These are phyloP conservation scores for Podospora anserina DNA, from an alignment of 495 filamentous ascomycete genomes.

Conservation along the genomic window DNA sequence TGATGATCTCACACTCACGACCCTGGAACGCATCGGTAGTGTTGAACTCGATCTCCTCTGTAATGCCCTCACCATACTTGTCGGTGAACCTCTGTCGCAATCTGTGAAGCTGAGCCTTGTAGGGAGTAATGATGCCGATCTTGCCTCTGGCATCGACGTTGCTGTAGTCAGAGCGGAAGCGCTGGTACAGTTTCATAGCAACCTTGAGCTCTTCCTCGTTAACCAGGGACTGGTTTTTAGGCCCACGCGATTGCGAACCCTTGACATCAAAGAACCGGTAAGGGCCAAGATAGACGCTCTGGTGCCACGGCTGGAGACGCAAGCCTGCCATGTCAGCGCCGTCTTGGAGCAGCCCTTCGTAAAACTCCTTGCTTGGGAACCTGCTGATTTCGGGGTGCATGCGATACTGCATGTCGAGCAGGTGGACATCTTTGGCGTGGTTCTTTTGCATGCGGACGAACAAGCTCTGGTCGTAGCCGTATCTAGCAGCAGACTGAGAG, in stretches of 20 bases:
- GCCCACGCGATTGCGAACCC: slow-evolving; percentile 74
- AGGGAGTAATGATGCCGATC: slow-evolving; percentile 95
- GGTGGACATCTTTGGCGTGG: slow-evolving; percentile 81
- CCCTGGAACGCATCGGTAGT: slow-evolving; percentile 98
- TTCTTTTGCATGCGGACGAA: slow-evolving; percentile 98
- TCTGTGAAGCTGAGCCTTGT: slow-evolving; percentile 86
- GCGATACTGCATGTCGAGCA: slow-evolving; percentile 94
- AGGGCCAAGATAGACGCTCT: slow-evolving; percentile 72
- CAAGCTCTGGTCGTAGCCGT: slow-evolving; percentile 94
- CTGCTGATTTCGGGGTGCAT: slow-evolving; percentile 95
- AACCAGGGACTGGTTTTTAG: slow-evolving; percentile 80
- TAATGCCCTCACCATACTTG: slow-evolving; percentile 69
- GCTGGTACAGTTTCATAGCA: slow-evolving; percentile 77
- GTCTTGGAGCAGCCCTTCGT: slow-evolving; percentile 81
- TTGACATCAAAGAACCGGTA: slow-evolving; percentile 98
- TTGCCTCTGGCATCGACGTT: slow-evolving; percentile 70
- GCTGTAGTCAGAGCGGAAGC: slow-evolving; percentile 68
- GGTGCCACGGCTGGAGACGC: slow-evolving; percentile 79
- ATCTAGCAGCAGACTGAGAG: slow-evolving; percentile 85
- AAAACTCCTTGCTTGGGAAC: slow-evolving; percentile 89
- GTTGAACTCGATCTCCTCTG: slow-evolving; percentile 86
- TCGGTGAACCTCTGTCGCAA: slow-evolving; percentile 68
- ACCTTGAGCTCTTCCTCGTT: slow-evolving; percentile 83
- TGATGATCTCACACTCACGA: slow-evolving; percentile 94
- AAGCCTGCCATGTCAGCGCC: slow-evolving; percentile 75